Evolutionary conservation across 2,329 filamentous ascomycete genomes (phyloP), one percentile per base, ranked within the genome.

Genomic region (Drechmeria coniospora): DNA sequence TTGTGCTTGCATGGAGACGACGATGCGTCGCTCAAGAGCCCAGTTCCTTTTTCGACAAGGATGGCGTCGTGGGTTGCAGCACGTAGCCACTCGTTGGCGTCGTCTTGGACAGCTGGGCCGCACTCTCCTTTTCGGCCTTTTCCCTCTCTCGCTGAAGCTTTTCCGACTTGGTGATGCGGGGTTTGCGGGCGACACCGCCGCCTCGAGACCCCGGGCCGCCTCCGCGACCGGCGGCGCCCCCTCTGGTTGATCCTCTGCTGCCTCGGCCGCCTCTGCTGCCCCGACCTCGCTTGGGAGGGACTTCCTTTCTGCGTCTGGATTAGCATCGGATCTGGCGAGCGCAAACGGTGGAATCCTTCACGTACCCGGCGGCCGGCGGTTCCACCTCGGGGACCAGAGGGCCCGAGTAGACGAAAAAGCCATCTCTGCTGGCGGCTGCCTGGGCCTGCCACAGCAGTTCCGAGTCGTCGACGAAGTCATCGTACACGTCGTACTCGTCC

Each of bases 341-440:
- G 8, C 8, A 13, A 13, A 10, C 4, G n/a, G 7, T 28, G 16
- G 2, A 9, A 21, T 27, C 18, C n/a, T n/a, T 24, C 31, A 62
- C 64, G 37, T 63, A 68, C 64, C 58, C 60, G 32, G 53, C 49
- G 38, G 60, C 54, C 20, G 67, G 65, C 54, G 90, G 87, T 55
- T 92, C 79, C 14, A 77, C 80, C 53, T 92, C 84, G 5, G 79
- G 79, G 14, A 95, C 70, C 25, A 98, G 61, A 7, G 87, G 87
- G 4, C 90, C 90, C 34, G 82, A 92, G 54, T 94, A 98, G 2
- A 98, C 90, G 49, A 95, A 98, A 59, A 95, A 98, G 1, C 90
- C 90, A 48, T 95, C 90, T 41, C 87, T 82, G 39, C 82, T 87
- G 25, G 90, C 86, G 4, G 87, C 84, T 6, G 87, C 87, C 48